Evolutionary conservation across 164 flowering plant species (phyloP).

Genomic region (Sedum album): DNA sequence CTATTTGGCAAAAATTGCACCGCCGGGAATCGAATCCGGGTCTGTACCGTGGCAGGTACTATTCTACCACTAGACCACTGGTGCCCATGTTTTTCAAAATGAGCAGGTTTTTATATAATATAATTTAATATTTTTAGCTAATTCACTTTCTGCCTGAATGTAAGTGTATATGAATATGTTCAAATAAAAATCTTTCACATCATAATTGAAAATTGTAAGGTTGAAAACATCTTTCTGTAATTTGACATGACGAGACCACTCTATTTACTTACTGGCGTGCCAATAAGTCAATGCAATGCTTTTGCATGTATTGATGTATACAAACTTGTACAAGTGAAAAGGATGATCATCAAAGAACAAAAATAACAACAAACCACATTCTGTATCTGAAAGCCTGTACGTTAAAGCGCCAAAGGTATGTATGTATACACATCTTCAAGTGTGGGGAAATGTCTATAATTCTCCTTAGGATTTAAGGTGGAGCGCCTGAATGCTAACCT

Average conservation of each 20-base stretch:
- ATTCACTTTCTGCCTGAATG: too few species aligned
- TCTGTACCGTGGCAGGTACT: too few species aligned
- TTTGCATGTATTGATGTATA: too few species aligned
- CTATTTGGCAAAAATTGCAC: too few species aligned
- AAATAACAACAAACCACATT: not conserved
- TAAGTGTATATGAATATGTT: not conserved
- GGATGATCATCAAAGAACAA: not conserved
- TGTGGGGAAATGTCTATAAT: not conserved
- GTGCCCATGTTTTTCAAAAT: too few species aligned
- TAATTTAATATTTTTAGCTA: too few species aligned
- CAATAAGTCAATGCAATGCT: not conserved
- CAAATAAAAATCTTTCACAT: not conserved
- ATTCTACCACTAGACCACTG: too few species aligned
- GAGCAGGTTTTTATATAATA: too few species aligned
- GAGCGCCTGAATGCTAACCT: not conserved
- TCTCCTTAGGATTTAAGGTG: not conserved
- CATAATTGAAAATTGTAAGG: not conserved
- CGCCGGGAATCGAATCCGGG: too few species aligned
- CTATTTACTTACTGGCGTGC: too few species aligned
- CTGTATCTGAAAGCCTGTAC: not conserved
- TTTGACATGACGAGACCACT: not conserved
- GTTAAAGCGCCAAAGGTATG: not conserved
- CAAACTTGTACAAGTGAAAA: not conserved
- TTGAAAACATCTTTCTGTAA: too few species aligned
- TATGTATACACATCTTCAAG: not conserved